Percentiles rank a stretch among this genome's conserved stretches.
phyloP scores from a whole-genome alignment of 495 filamentous ascomycete species.

The Zalerion maritima region DNA sequence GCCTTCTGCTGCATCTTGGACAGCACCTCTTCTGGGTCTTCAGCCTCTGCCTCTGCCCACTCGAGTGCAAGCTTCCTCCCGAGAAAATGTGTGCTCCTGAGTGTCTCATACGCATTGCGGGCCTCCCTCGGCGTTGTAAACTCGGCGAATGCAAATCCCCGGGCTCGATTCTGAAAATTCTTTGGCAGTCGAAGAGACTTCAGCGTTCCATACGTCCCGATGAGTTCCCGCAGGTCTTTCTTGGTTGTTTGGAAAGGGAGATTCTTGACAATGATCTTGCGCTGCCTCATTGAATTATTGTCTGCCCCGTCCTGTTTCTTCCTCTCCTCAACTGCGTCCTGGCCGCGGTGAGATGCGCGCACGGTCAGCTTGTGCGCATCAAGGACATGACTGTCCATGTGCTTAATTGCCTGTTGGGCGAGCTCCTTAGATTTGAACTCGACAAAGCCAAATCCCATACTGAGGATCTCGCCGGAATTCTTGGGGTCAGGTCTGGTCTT shows the following conservation, averaged over 20 bases:
- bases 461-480: conserved; percentile 64
- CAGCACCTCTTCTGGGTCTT: conserved; percentile 91
- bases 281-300: conserved; percentile 55
- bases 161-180: conserved; percentile 74
- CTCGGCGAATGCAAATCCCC: conserved; percentile 94
- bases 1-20: conserved; percentile 92
- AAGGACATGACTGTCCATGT: conserved; percentile 77
- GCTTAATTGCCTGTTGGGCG: conserved; percentile 60
- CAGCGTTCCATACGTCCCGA: conserved; percentile 80
- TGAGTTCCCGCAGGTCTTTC: conserved; percentile 74
- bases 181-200: conserved; percentile 86
- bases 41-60: conserved; percentile 69
- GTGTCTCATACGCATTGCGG: conserved; percentile 77
- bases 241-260: conserved; percentile 89
- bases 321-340: conserved; percentile 75
- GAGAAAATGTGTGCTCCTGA: conserved; percentile 86
- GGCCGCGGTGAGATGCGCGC: conserved; percentile 67
- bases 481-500: conserved; percentile 83
- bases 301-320: conserved; percentile 57
- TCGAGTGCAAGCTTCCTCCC: conserved; percentile 79
- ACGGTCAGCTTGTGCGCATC: conserved; percentile 76
- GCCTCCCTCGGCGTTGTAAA: conserved; percentile 88
- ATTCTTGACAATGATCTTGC: conserved; percentile 94
- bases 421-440: conserved; percentile 68
- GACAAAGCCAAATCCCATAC: conserved; percentile 93